Percentiles rank a stretch among this genome's conserved stretches.
phyloP scores from a whole-genome alignment of 2,329 filamentous ascomycete species.

The Aureobasidium lini region DNA sequence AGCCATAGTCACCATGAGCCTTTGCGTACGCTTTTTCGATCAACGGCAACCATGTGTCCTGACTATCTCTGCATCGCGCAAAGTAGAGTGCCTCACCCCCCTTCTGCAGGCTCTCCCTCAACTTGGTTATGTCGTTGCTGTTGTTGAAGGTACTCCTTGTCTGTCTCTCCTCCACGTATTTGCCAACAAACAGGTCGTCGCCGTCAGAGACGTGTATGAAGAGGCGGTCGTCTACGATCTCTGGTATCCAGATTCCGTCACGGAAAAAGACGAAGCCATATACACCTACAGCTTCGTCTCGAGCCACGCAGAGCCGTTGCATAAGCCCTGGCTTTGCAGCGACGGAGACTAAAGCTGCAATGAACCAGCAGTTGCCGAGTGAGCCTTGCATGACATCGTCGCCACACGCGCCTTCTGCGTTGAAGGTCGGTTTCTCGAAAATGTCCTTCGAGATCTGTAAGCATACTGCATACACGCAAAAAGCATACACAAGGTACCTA shows the following conservation, averaged over 20 bases:
- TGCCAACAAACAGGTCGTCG: slow-evolving; percentile 52
- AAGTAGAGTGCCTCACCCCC: slow-evolving; percentile 74
- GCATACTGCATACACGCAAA: slow-evolving; percentile 49
- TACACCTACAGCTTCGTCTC: slow-evolving; percentile 66
- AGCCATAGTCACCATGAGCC: slow-evolving; percentile 69
- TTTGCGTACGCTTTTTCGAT: slow-evolving; percentile 81
- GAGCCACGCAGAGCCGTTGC: slow-evolving; percentile 64
- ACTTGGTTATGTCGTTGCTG: slow-evolving; percentile 39
- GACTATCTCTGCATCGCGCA: slow-evolving; percentile 59
- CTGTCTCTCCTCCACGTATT: slow-evolving; percentile 4
- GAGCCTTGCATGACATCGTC: slow-evolving; percentile 73
- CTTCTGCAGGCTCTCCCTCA: slow-evolving; percentile 47
- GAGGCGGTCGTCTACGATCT: slow-evolving; percentile 85
- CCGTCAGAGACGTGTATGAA: slow-evolving; percentile 77
- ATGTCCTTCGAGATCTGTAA: slow-evolving; percentile 47
- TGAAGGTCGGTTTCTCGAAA: slow-evolving; percentile 48
- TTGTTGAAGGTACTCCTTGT: slow-evolving; percentile 3
- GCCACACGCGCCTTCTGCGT: slow-evolving; percentile 62
- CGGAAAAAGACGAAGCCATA: slow-evolving; percentile 82
- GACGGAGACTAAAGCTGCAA: slow-evolving; percentile 71
- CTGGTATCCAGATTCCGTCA: slow-evolving; percentile 86
- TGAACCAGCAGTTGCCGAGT: slow-evolving; percentile 79
- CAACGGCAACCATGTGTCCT: slow-evolving; percentile 76
- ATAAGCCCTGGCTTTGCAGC: slow-evolving; percentile 66
- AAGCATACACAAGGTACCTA: slow-evolving; percentile 23